Percentiles rank a stretch among this genome's conserved stretches.
phyloP scores from a whole-genome alignment of 495 filamentous ascomycete genomes.

The Neurospora intermedia region DNA sequence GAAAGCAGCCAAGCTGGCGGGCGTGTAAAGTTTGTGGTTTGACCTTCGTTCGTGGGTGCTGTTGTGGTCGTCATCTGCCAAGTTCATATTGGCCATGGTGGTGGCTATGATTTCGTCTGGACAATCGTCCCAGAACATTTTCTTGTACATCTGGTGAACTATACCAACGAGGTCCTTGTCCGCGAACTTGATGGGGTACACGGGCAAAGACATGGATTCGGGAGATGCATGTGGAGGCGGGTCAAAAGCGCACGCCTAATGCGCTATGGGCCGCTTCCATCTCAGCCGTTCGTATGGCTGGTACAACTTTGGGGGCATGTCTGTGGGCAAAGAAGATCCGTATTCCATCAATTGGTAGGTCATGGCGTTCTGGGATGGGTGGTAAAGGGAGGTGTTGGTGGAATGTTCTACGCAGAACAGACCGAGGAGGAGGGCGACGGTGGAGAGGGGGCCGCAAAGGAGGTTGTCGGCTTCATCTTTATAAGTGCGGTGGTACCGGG shows the following conservation, averaged over 20 bases:
- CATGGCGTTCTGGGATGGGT: conserved; percentile 12
- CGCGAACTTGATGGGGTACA: neutral
- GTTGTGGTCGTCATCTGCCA: neutral
- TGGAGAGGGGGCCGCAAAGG: conserved; percentile 9
- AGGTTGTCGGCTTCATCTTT: conserved; percentile 11
- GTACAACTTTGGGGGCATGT: conserved; percentile 18
- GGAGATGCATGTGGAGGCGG: neutral
- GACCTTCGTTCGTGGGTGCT: neutral
- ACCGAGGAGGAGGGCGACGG: conserved; percentile 16
- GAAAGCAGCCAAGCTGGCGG: neutral
- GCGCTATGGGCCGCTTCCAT: conserved; percentile 5
- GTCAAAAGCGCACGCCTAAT: conserved; percentile 6
- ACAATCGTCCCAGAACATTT: conserved; percentile 1
- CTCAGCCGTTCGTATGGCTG: conserved; percentile 1
- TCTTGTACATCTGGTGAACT: neutral
- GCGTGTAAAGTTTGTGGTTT: neutral
- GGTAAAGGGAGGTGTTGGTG: conserved; percentile 17
- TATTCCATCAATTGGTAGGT: neutral
- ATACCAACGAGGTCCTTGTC: neutral
- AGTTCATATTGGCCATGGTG: neutral
- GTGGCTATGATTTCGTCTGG: neutral
- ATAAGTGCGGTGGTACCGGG: conserved; percentile 1
- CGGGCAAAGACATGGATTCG: neutral
- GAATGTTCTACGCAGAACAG: conserved; percentile 15
- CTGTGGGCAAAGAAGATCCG: neutral